phyloP scores from a whole-genome alignment of 2,329 filamentous ascomycete genomes.

The Dichotomopilus funicola region DNA sequence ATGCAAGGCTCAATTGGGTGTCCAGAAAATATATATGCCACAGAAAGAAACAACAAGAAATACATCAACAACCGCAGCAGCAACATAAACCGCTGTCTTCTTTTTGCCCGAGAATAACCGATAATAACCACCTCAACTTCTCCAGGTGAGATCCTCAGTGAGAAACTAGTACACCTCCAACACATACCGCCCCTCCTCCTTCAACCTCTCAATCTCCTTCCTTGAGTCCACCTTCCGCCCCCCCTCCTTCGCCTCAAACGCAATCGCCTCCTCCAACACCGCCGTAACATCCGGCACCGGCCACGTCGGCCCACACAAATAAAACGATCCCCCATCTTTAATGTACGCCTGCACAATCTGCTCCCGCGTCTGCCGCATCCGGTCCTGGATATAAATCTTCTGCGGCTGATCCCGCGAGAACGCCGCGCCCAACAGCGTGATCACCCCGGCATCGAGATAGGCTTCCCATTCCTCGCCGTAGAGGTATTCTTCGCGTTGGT shows the following conservation, averaged over 20 bases:
- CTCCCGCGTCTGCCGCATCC: slow-evolving; percentile 81
- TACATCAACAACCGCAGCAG: too few relatives aligned
- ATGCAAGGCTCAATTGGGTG: background rate
- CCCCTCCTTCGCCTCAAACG: slow-evolving; percentile 59
- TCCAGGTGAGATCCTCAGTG: too few relatives aligned
- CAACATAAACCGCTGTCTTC: background rate
- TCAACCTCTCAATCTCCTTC: slow-evolving; percentile 94
- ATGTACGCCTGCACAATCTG: slow-evolving; percentile 85
- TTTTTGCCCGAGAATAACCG: background rate
- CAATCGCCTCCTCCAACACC: slow-evolving; percentile 89
- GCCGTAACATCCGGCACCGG: slow-evolving; percentile 94
- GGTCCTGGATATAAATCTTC: slow-evolving; percentile 99
- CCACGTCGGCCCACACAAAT: slow-evolving; percentile 97
- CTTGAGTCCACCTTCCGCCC: slow-evolving; percentile 76
- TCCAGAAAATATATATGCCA: background rate
- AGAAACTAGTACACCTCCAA: slow-evolving; percentile 79
- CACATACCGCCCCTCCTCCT: slow-evolving; percentile 91
- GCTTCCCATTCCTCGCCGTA: slow-evolving; percentile 99
- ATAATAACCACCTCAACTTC: background rate
- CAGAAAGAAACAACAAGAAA: background rate
- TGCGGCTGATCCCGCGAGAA: slow-evolving; percentile 95
- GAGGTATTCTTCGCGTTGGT: slow-evolving; percentile 97
- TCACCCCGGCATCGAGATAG: slow-evolving; percentile 89
- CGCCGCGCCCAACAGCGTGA: slow-evolving; percentile 85
- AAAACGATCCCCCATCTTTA: slow-evolving; percentile 83